These are phyloP conservation scores for Camellia granthamiana DNA, from an alignment of 148 eudicot genomes.

Conservation along the genomic window DNA sequence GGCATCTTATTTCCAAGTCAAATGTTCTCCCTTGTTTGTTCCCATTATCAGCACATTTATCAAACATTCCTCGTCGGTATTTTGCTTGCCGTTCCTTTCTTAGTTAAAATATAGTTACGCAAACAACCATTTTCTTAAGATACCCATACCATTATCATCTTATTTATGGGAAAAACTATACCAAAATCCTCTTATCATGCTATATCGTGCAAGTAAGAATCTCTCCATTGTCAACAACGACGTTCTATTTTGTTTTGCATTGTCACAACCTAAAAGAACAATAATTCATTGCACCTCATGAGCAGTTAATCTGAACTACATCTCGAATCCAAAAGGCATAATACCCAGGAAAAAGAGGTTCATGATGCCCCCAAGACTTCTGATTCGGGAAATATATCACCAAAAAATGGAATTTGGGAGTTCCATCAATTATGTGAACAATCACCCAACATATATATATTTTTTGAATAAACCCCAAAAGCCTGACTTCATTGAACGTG, in stretches of 20 bases:
- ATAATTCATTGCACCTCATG: neutral
- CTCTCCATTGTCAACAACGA: constrained; percentile 3
- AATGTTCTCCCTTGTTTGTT: neutral
- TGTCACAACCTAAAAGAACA: neutral
- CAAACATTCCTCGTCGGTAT: neutral
- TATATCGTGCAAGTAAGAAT: neutral
- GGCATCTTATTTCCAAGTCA: neutral
- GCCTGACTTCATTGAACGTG: neutral
- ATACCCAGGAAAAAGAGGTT: neutral
- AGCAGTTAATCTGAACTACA: constrained; percentile 2
- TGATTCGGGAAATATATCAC: neutral
- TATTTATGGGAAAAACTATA: neutral
- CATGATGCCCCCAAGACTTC: neutral
- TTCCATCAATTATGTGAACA: neutral
- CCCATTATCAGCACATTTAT: neutral
- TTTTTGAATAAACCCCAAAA: neutral
- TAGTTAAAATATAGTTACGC: no score
- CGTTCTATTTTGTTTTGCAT: neutral
- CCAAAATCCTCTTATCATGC: neutral
- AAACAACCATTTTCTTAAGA: no score
- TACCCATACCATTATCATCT: no score
- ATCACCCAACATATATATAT: neutral
- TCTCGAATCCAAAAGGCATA: neutral
- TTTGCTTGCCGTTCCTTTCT: neutral
- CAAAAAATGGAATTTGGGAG: constrained; percentile 6